A percentile compares a stretch with the other conserved stretches of the same genome.
Conservation (phyloP, 2,329 filamentous ascomycete genomes). For the Neonectria magnoliae region DNA sequence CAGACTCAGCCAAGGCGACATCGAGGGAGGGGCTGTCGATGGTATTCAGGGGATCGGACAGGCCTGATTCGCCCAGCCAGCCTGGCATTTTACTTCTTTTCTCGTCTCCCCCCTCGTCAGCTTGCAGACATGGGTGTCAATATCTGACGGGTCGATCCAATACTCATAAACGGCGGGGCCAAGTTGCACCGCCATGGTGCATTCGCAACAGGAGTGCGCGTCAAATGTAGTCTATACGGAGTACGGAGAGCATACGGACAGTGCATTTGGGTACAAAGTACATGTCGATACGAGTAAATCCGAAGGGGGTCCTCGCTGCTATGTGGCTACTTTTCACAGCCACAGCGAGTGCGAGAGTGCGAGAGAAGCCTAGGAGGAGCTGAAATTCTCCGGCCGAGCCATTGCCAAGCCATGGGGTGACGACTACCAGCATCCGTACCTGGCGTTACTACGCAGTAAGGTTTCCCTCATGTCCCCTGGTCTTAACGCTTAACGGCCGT, state of each 20-base stretch:
- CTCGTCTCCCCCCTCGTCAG: not conserved
- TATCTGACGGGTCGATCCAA: not conserved
- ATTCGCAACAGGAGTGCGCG: slow-evolving; percentile 30
- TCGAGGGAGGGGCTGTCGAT: slow-evolving; percentile 9
- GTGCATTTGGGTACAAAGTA: not conserved
- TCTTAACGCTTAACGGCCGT: not conserved
- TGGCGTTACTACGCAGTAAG: not conserved
- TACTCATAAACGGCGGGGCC: slow-evolving; percentile 11
- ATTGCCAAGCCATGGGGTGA: slow-evolving; percentile 41
- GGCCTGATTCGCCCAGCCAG: slow-evolving; percentile 22
- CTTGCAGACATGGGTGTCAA: slow-evolving; percentile 13
- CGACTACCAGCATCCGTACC: slow-evolving; percentile 17
- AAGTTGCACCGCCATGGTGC: slow-evolving; percentile 33
- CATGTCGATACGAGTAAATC: not conserved
- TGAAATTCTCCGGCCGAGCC: slow-evolving; percentile 25
- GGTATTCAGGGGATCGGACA: slow-evolving; percentile 3
- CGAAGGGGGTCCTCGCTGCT: slow-evolving; percentile 2
- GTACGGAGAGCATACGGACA: slow-evolving; percentile 1
- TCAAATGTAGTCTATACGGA: not conserved
- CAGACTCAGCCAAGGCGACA: not conserved
- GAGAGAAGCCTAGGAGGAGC: slow-evolving; percentile 15
- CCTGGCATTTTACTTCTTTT: slow-evolving; percentile 29
- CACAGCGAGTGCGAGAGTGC: slow-evolving; percentile 27
- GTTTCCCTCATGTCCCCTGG: slow-evolving; percentile 4
- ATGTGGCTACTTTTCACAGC: slow-evolving; percentile 30